These are phyloP conservation scores for Hypoxylon lenormandii DNA, from an alignment of 495 filamentous ascomycete species.

Conservation along the genomic window DNA sequence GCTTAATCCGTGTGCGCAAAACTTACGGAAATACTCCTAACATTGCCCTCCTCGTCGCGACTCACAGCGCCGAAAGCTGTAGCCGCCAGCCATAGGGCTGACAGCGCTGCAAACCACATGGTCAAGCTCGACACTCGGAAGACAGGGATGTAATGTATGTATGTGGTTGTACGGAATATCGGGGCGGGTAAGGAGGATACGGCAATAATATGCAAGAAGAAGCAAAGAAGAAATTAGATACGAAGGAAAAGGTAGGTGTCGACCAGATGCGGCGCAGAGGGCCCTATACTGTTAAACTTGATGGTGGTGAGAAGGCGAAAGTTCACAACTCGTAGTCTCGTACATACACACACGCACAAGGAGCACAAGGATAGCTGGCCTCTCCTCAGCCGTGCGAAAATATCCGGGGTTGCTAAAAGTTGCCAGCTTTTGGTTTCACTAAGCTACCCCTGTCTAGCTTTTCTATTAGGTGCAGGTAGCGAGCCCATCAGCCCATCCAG, in stretches of 20 bases:
- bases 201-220: conserved; percentile 34
- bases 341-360: too few species aligned
- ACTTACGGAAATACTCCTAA: conserved; percentile 69
- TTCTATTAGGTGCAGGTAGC: background rate
- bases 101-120: conserved; percentile 66
- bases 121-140: conserved; percentile 18
- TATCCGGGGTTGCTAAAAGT: conserved; percentile 47
- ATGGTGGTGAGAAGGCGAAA: conserved; percentile 36
- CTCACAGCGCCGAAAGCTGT: conserved; percentile 58
- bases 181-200: background rate
- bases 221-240: conserved; percentile 26
- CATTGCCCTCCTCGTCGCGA: conserved; percentile 60
- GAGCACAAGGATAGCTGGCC: conserved; percentile 51
- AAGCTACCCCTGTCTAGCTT: conserved; percentile 49
- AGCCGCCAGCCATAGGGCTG: conserved; percentile 68
- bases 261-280: conserved; percentile 32
- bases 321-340: too few species aligned
- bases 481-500: too few species aligned
- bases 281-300: conserved; percentile 29
- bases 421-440: conserved; percentile 33
- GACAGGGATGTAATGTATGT: conserved; percentile 1
- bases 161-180: too few species aligned
- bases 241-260: conserved; percentile 30
- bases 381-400: conserved; percentile 50
- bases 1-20: conserved; percentile 25